These are phyloP conservation scores for Tulasnella sp. DNA, from an alignment of 768 basidiomycete species.

Conservation along the genomic window DNA sequence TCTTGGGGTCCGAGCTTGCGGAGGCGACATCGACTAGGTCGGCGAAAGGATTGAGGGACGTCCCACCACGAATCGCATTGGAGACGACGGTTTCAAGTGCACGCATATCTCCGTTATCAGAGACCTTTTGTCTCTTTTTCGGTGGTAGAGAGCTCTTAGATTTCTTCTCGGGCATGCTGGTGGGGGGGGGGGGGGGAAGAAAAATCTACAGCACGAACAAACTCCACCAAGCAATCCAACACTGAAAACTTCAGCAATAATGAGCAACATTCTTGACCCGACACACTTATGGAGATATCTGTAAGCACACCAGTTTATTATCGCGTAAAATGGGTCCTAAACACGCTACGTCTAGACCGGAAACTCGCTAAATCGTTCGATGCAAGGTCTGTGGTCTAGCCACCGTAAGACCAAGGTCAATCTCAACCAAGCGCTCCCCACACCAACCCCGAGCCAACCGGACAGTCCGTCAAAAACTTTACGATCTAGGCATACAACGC, in stretches of 20 bases:
- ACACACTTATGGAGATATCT: neutral
- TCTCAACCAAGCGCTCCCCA: slow-evolving; percentile 45
- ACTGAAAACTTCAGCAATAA: neutral
- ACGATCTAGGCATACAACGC: slow-evolving; percentile 31
- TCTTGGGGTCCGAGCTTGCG: slow-evolving; percentile 47
- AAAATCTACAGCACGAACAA: neutral
- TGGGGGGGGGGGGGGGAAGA: neutral
- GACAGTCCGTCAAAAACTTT: slow-evolving; percentile 33
- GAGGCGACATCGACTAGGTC: slow-evolving; percentile 64
- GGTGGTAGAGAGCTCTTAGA: slow-evolving; percentile 22
- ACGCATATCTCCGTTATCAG: slow-evolving; percentile 38
- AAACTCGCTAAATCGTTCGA: slow-evolving; percentile 70
- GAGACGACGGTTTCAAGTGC: slow-evolving; percentile 55
- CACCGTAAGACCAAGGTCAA: slow-evolving; percentile 66
- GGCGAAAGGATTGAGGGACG: slow-evolving; percentile 69
- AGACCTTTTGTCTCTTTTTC: slow-evolving; percentile 31
- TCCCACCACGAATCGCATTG: slow-evolving; percentile 48
- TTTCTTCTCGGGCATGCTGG: slow-evolving; percentile 1
- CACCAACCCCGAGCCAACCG: slow-evolving; percentile 32
- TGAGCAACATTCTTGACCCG: neutral
- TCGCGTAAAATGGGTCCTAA: neutral
- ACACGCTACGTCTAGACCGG: neutral
- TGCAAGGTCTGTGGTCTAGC: slow-evolving; percentile 73
- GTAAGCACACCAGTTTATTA: neutral
- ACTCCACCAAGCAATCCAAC: neutral